phyloP scores from a whole-genome alignment of 805 yeast genomes.

The Zygosaccharomyces lentus region DNA sequence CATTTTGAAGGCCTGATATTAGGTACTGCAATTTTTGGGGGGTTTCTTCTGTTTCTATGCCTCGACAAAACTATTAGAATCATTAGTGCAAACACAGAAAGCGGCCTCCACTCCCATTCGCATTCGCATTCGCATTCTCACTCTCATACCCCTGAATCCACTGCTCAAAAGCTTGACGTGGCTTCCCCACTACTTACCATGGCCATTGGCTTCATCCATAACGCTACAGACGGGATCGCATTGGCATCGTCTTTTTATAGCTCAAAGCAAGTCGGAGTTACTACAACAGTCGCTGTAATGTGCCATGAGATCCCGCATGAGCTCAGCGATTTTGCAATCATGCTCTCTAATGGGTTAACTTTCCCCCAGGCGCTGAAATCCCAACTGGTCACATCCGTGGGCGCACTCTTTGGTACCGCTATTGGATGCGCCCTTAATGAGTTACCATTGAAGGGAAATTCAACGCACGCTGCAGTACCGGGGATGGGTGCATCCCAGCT shows the following conservation, averaged over 20 bases:
- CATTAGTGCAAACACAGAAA: constrained; percentile 16
- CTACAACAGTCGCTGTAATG: constrained; percentile 65
- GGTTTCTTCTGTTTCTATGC: constrained; percentile 56
- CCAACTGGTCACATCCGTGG: constrained; percentile 61
- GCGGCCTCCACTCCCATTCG: constrained; percentile 38
- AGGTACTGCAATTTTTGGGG: constrained; percentile 55
- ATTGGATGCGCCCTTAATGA: constrained; percentile 57
- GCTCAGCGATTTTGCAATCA: constrained; percentile 72
- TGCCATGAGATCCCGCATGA: constrained; percentile 81
- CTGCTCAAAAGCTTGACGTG: constrained; percentile 29
- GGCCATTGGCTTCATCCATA: constrained; percentile 68
- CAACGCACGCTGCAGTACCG: background rate
- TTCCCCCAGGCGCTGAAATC: constrained; percentile 62
- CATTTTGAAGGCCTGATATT: constrained; percentile 16
- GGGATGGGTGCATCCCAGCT: constrained; percentile 28
- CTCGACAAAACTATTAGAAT: constrained; percentile 60
- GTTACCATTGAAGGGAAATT: constrained; percentile 37
- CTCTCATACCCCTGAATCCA: background rate
- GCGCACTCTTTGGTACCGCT: constrained; percentile 62
- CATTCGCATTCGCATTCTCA: constrained; percentile 43
- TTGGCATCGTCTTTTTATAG: constrained; percentile 66
- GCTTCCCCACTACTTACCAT: constrained; percentile 60
- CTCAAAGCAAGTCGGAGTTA: constrained; percentile 56
- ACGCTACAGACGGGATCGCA: constrained; percentile 74
- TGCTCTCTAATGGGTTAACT: constrained; percentile 60